phyloP scores from a whole-genome alignment of 2,329 filamentous ascomycete species.

The Talaromyces sp. region DNA sequence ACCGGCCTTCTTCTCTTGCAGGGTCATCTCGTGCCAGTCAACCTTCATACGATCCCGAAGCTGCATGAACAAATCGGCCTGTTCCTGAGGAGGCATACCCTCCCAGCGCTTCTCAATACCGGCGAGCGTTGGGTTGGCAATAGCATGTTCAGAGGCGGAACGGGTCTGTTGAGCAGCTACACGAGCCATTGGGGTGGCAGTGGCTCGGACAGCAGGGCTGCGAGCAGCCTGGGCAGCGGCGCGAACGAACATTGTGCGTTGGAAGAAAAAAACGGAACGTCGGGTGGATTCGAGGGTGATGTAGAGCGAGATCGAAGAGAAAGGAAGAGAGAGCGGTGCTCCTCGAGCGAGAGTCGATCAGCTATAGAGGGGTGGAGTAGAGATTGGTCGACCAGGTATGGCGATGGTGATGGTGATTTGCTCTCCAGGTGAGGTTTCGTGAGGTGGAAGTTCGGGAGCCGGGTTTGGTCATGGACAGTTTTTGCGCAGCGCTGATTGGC shows the following conservation, averaged over 20 bases:
- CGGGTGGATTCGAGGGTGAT: slow-evolving; percentile 22
- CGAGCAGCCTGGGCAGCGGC: slow-evolving; percentile 45
- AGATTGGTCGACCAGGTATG: slow-evolving; percentile 18
- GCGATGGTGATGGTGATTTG: slow-evolving; percentile 29
- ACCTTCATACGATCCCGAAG: slow-evolving; percentile 98
- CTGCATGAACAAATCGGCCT: slow-evolving; percentile 98
- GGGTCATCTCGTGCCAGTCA: slow-evolving; percentile 90
- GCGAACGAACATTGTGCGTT: slow-evolving; percentile 46
- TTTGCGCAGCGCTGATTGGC: slow-evolving; percentile 37
- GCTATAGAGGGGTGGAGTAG: slow-evolving; percentile 10
- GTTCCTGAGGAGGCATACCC: slow-evolving; percentile 94
- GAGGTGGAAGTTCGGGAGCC: slow-evolving; percentile 40
- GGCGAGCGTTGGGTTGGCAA: slow-evolving; percentile 94
- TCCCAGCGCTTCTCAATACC: slow-evolving; percentile 99
- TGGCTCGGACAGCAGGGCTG: slow-evolving; percentile 38
- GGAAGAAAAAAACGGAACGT: slow-evolving; percentile 17
- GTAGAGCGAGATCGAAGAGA: slow-evolving; percentile 14
- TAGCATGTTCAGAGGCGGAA: slow-evolving; percentile 73
- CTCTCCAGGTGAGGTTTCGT: slow-evolving; percentile 27
- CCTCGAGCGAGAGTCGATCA: slow-evolving; percentile 9
- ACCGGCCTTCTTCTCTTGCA: slow-evolving; percentile 99
- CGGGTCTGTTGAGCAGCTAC: slow-evolving; percentile 50
- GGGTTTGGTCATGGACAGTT: slow-evolving; percentile 22
- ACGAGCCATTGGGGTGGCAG: slow-evolving; percentile 36
- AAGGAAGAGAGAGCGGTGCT: slow-evolving; percentile 9